Evolutionary conservation across 2,329 filamentous ascomycete genomes (phyloP).

Genomic region (Colletotrichum gloeosporioides): DNA sequence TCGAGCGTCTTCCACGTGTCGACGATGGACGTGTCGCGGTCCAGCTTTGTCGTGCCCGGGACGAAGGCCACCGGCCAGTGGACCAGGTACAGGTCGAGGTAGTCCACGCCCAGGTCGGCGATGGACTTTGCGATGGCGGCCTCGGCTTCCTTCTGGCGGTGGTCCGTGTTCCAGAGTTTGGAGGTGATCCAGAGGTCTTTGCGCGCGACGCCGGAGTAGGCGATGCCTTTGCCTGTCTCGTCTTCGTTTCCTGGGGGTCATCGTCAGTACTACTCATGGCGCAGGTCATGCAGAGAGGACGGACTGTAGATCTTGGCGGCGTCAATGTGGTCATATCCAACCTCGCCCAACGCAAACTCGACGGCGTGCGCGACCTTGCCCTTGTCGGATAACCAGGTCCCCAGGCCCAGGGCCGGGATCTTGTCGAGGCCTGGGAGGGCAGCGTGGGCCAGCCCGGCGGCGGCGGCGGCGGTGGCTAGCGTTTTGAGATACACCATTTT

Average conservation of each 20-base stretch:
- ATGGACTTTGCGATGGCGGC: slow-evolving; percentile 52
- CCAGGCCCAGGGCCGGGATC: slow-evolving; percentile 28
- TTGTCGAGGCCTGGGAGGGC: not conserved
- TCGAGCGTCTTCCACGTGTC: slow-evolving; percentile 66
- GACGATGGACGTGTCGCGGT: slow-evolving; percentile 32
- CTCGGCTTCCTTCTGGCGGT: slow-evolving; percentile 30
- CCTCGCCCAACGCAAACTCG: slow-evolving; percentile 47
- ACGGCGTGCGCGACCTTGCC: slow-evolving; percentile 66
- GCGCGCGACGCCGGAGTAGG: slow-evolving; percentile 47
- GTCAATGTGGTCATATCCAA: slow-evolving; percentile 63
- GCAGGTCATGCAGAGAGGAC: not conserved
- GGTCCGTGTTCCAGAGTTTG: slow-evolving; percentile 69
- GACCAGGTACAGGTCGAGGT: slow-evolving; percentile 60
- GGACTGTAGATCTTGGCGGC: slow-evolving; percentile 57
- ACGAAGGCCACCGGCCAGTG: slow-evolving; percentile 42
- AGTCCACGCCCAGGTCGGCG: slow-evolving; percentile 50
- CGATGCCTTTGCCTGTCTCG: slow-evolving; percentile 54
- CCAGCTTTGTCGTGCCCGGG: slow-evolving; percentile 32
- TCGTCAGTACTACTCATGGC: not conserved
- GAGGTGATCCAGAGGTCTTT: slow-evolving; percentile 64
- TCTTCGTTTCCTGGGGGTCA: slow-evolving; percentile 52
- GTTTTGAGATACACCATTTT: not conserved
- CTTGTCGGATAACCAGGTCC: slow-evolving; percentile 68
- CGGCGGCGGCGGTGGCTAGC: not conserved
- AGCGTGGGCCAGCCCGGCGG: slow-evolving; percentile 4